These are phyloP conservation scores for Pyrus betulifolia DNA, from an alignment of 306 rosid genomes.

Conservation along the genomic window DNA sequence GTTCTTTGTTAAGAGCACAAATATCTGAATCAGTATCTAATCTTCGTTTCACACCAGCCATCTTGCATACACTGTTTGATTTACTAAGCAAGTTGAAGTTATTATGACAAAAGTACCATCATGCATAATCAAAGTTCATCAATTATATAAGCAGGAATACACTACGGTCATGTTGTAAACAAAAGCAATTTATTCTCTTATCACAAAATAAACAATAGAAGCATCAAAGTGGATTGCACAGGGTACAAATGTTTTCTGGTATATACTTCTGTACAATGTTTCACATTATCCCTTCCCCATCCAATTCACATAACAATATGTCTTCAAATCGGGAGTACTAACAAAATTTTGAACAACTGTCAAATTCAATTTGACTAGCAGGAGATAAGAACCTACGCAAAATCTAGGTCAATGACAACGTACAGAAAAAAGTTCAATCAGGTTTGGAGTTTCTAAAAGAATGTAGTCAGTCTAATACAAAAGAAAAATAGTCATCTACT, in stretches of 20 bases:
- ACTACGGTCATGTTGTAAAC: neutral
- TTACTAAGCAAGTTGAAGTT: conserved; percentile 71
- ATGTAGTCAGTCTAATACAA: neutral
- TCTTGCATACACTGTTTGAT: conserved; percentile 78
- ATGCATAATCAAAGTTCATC: conserved; percentile 7
- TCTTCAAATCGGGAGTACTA: neutral
- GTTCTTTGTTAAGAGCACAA: conserved; percentile 88
- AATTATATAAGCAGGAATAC: neutral
- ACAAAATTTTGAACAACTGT: neutral
- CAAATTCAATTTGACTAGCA: neutral
- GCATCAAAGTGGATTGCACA: neutral
- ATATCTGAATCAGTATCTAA: conserved; percentile 83
- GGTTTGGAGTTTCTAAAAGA: neutral
- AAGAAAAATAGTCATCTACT: neutral
- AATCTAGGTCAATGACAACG: neutral
- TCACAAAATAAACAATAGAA: neutral
- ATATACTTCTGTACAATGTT: neutral
- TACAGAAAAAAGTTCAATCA: neutral
- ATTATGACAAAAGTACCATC: conserved; percentile 46
- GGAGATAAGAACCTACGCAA: neutral
- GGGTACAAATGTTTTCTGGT: neutral
- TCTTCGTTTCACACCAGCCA: conserved; percentile 98
- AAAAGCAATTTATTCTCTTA: neutral
- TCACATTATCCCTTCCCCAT: neutral
- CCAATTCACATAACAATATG: neutral